Conservation (phyloP, 768 basidiomycete genomes). For the Roridomyces roridus region DNA sequence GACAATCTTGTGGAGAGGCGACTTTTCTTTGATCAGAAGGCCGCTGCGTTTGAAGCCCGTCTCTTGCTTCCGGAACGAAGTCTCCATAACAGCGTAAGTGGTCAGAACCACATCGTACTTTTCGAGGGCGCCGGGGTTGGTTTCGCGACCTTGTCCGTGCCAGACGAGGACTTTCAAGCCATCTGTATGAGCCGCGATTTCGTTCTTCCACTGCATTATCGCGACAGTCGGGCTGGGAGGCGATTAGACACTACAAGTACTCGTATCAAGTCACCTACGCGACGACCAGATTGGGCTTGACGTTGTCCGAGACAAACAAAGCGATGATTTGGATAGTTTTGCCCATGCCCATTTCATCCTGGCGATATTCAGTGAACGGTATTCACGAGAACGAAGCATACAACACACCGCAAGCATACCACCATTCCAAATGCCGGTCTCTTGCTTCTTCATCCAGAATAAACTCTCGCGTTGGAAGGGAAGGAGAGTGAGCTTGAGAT, state of each 20-base stretch:
- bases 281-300: constrained; percentile 88
- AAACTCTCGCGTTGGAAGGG: constrained; percentile 97
- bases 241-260: constrained; percentile 50
- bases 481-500: constrained; percentile 84
- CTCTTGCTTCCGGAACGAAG: constrained; percentile 90
- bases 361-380: not conserved
- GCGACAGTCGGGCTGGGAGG: constrained; percentile 56
- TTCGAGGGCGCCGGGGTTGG: constrained; percentile 68
- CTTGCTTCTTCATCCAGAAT: constrained; percentile 96
- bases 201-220: constrained; percentile 89
- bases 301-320: constrained; percentile 77
- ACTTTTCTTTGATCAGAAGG: constrained; percentile 84
- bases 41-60: constrained; percentile 91
- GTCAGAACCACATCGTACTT: constrained; percentile 92
- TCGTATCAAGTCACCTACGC: constrained; percentile 66
- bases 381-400: not conserved
- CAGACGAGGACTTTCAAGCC: constrained; percentile 89
- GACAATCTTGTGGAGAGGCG: constrained; percentile 79
- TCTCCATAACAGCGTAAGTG: constrained; percentile 87
- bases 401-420: constrained; percentile 87
- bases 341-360: constrained; percentile 97
- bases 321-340: constrained; percentile 98
- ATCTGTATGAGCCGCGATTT: constrained; percentile 86
- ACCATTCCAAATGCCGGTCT: constrained; percentile 84
- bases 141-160: constrained; percentile 83